Evolutionary conservation across 257 asterid genomes (phyloP).

Genomic region (Ehretia macrophylla): DNA sequence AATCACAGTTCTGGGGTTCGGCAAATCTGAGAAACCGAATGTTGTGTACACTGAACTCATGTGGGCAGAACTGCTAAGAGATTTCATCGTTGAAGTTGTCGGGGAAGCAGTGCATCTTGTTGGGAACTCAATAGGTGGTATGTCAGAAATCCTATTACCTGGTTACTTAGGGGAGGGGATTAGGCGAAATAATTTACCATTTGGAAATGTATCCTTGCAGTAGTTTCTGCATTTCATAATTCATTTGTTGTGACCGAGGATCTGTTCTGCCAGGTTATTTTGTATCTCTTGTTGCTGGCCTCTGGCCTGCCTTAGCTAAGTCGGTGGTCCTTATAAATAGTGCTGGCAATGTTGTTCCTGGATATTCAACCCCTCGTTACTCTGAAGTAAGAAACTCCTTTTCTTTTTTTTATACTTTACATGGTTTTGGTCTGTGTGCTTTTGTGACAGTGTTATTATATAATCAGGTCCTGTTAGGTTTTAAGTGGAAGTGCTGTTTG

Average conservation of each 20-base stretch:
- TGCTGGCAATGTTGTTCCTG: conserved; percentile 70
- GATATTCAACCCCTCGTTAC: conserved; percentile 36
- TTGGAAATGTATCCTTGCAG: no score
- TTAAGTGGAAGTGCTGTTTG: no score
- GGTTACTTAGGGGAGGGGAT: background rate
- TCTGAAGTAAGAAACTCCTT: conserved; percentile 45
- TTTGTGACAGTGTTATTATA: no score
- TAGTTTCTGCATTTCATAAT: background rate
- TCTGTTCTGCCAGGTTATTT: conserved; percentile 57
- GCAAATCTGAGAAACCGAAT: conserved; percentile 92
- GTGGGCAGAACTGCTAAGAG: conserved; percentile 84
- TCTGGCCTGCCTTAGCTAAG: conserved; percentile 75
- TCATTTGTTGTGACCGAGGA: conserved; percentile 4
- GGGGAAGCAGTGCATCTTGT: conserved; percentile 84
- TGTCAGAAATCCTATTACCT: conserved; percentile 17
- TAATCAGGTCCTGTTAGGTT: no score
- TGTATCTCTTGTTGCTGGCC: conserved; percentile 65
- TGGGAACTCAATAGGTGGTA: conserved; percentile 98
- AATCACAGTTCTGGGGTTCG: conserved; percentile 81
- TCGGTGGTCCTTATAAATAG: conserved; percentile 72
- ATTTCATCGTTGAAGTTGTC: conserved; percentile 76
- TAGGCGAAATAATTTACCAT: no score
- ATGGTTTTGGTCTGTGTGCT: conserved; percentile 4
- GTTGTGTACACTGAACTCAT: conserved; percentile 68
- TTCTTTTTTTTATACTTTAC: background rate